phyloP scores from a whole-genome alignment of 2,329 filamentous ascomycete genomes.

The Fusarium scirpi region DNA sequence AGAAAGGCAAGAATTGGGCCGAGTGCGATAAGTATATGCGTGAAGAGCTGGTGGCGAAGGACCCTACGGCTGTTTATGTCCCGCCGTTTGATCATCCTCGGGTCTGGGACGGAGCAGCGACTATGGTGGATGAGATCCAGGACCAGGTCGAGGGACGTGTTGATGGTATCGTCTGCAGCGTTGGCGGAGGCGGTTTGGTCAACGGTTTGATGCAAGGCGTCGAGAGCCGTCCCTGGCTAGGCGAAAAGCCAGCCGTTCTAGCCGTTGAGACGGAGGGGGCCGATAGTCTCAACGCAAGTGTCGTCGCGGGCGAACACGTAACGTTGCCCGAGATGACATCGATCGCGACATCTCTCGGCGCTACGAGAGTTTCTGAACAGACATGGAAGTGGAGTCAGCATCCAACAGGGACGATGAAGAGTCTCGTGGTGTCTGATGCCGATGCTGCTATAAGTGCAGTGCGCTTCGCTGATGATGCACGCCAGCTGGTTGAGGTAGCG shows the following conservation, averaged over 20 bases:
- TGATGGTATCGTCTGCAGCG: slow-evolving; percentile 80
- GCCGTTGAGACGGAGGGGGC: slow-evolving; percentile 83
- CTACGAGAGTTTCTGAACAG: slow-evolving; percentile 74
- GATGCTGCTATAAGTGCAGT: slow-evolving; percentile 84
- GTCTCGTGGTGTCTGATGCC: slow-evolving; percentile 59
- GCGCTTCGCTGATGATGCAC: slow-evolving; percentile 83
- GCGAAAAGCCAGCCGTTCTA: slow-evolving; percentile 64
- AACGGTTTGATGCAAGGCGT: slow-evolving; percentile 81
- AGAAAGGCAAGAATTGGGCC: slow-evolving; percentile 74
- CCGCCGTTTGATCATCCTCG: slow-evolving; percentile 77
- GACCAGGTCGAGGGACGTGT: slow-evolving; percentile 61
- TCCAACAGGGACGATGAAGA: slow-evolving; percentile 51
- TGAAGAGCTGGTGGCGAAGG: slow-evolving; percentile 65
- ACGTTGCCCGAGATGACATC: slow-evolving; percentile 79
- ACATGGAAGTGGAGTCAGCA: slow-evolving; percentile 73
- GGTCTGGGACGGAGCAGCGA: slow-evolving; percentile 74
- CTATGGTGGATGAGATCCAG: slow-evolving; percentile 65
- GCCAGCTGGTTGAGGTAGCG: slow-evolving; percentile 83
- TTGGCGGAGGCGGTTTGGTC: slow-evolving; percentile 84
- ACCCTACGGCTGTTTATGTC: slow-evolving; percentile 70
- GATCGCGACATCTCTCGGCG: slow-evolving; percentile 80
- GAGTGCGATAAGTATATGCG: slow-evolving; percentile 77
- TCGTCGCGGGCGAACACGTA: slow-evolving; percentile 68
- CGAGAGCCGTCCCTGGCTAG: slow-evolving; percentile 57
- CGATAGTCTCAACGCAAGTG: slow-evolving; percentile 73